phyloP scores from a whole-genome alignment of 108 stramenopile genomes.

The Nitzschia putrida region DNA sequence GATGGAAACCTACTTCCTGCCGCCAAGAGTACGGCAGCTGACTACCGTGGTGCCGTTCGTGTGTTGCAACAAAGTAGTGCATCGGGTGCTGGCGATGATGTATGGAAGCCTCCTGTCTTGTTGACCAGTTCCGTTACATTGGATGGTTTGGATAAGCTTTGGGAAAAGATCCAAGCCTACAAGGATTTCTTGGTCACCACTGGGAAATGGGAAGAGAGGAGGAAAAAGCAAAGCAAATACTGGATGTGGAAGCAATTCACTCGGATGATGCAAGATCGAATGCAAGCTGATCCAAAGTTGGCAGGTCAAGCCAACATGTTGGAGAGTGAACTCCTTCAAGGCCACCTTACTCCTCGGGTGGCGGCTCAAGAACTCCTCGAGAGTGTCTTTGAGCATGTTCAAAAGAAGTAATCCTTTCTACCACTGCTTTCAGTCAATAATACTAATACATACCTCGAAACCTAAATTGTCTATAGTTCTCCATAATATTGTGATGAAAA shows the following conservation, averaged over 20 bases:
- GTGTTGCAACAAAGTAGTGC: constrained; percentile 41
- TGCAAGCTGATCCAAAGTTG: constrained; percentile 38
- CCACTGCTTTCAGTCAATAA: too few relatives aligned
- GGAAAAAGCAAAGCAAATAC: constrained; percentile 60
- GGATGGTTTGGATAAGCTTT: constrained; percentile 59
- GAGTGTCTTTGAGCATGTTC: constrained; percentile 14
- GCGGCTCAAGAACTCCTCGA: constrained; percentile 57
- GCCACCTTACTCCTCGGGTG: constrained; percentile 56
- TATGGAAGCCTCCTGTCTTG: constrained; percentile 53
- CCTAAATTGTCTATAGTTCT: too few relatives aligned
- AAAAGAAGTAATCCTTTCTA: background rate
- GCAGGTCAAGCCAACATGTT: constrained; percentile 32
- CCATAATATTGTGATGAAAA: too few relatives aligned
- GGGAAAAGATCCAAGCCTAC: constrained; percentile 50
- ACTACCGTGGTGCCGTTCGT: constrained; percentile 69
- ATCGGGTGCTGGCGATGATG: background rate
- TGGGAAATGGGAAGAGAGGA: constrained; percentile 52
- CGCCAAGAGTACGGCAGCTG: constrained; percentile 67
- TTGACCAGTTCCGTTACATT: constrained; percentile 65
- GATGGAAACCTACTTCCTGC: constrained; percentile 82
- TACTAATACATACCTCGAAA: too few relatives aligned
- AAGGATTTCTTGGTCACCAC: constrained; percentile 34
- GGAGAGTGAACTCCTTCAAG: constrained; percentile 47
- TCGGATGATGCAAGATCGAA: constrained; percentile 40
- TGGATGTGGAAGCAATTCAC: constrained; percentile 79